Evolutionary conservation across 2,329 filamentous ascomycete species (phyloP).

Genomic region (Xylariaceae sp.): DNA sequence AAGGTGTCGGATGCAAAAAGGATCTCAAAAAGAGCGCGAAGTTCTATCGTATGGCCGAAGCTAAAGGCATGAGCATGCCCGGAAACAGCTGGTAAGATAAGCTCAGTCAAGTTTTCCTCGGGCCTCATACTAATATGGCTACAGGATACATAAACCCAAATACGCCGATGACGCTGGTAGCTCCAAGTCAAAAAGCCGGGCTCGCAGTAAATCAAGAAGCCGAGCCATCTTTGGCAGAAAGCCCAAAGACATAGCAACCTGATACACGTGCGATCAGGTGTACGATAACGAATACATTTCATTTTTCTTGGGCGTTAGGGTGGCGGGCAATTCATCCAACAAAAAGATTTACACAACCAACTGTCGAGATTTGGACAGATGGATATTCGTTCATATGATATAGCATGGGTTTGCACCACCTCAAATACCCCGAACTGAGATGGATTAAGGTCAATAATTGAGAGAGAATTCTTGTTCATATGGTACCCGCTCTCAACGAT

Average conservation of each 20-base stretch:
- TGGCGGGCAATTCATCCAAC: not conserved
- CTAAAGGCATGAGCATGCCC: conserved; percentile 94
- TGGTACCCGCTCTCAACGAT: conserved; percentile 7
- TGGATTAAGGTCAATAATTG: too few species aligned
- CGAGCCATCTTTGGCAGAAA: conserved; percentile 68
- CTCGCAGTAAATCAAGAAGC: conserved; percentile 71
- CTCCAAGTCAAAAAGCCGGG: conserved; percentile 53
- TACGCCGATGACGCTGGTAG: conserved; percentile 65
- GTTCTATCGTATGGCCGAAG: conserved; percentile 85
- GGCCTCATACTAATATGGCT: not conserved
- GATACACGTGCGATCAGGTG: conserved; percentile 1
- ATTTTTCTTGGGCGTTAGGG: conserved; percentile 8
- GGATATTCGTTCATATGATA: too few species aligned
- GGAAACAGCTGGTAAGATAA: conserved; percentile 87
- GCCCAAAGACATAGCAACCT: conserved; percentile 17
- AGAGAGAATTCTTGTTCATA: not conserved
- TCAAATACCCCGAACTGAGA: too few species aligned
- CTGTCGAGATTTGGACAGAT: too few species aligned
- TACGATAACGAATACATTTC: not conserved
- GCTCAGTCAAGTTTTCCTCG: not conserved
- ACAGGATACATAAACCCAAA: conserved; percentile 94
- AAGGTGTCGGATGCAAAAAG: conserved; percentile 92
- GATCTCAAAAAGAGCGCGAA: conserved; percentile 90
- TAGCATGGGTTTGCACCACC: too few species aligned
- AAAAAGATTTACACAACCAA: too few species aligned